Conservation (phyloP, 208 protist genomes). For the Wallacemonas sp. region DNA sequence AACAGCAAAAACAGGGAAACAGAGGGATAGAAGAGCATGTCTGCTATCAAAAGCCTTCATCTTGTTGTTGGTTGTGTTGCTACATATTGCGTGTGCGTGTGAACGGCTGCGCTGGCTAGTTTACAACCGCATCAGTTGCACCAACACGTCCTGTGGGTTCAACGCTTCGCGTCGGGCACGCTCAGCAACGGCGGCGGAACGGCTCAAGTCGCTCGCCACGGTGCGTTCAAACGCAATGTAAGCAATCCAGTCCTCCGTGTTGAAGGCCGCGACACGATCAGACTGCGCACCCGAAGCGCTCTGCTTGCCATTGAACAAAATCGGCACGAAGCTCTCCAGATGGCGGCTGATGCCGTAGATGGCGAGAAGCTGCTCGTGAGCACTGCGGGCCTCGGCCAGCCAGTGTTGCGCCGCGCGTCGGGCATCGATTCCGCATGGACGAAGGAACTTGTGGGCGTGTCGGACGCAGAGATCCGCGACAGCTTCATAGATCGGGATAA, state of each 20-base stretch:
- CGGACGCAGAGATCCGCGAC: constrained; percentile 23
- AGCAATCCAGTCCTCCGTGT: constrained; percentile 62
- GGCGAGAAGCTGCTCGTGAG: constrained; percentile 52
- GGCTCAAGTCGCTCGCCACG: constrained; percentile 64
- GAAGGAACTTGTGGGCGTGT: not conserved
- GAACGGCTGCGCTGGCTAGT: no score
- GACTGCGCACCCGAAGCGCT: not conserved
- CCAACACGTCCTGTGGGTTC: constrained; percentile 61
- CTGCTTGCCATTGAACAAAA: constrained; percentile 37
- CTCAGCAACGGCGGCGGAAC: constrained; percentile 46
- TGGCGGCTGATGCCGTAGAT: constrained; percentile 57
- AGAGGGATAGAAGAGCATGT: not conserved
- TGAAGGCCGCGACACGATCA: constrained; percentile 14
- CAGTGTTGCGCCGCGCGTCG: constrained; percentile 9
- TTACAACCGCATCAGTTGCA: constrained; percentile 40
- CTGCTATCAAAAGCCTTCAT: not conserved
- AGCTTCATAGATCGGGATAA: constrained; percentile 64
- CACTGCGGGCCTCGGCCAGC: constrained; percentile 46
- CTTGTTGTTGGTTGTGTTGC: not conserved
- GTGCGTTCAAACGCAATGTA: constrained; percentile 71
- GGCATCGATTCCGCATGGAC: not conserved
- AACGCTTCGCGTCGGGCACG: constrained; percentile 50
- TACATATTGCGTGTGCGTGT: not conserved
- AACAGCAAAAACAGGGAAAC: not conserved
- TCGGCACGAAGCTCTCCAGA: constrained; percentile 38